Conservation (phyloP, 208 protist genomes). For the Wallacemonas rigidus region DNA sequence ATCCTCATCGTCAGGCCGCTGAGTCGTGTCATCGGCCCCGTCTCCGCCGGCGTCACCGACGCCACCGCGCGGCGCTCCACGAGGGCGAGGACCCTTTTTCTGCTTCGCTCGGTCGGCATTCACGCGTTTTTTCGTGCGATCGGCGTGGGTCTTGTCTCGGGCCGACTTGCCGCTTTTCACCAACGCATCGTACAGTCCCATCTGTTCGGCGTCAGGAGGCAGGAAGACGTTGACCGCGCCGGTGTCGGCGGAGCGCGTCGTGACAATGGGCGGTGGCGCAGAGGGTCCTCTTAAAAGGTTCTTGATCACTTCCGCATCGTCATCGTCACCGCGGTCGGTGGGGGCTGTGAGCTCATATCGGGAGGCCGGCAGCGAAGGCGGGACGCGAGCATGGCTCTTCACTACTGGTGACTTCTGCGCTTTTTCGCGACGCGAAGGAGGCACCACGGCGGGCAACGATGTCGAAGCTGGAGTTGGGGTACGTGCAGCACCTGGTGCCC, state of each 20-base stretch:
- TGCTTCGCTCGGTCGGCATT: background rate
- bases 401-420: background rate
- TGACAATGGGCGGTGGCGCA: conserved; percentile 9
- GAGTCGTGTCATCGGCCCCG: background rate
- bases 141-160: background rate
- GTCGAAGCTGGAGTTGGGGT: background rate
- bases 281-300: conserved; percentile 3
- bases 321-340: background rate
- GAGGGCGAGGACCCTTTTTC: background rate
- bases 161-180: background rate
- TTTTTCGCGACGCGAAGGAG: background rate
- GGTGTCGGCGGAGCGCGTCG: conserved; percentile 6
- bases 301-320: conserved; percentile 4
- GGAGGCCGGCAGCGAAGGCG: conserved; percentile 9
- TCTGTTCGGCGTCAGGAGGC: conserved; percentile 10
- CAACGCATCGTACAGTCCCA: conserved; percentile 14
- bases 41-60: background rate
- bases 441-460: background rate
- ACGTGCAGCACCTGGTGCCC: too few relatives aligned
- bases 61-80: background rate
- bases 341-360: background rate
- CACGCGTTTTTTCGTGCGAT: background rate
- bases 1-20: background rate
- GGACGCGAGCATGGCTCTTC: conserved; percentile 1
- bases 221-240: conserved; percentile 16